A percentile compares a stretch with the other conserved stretches of the same genome.
These are phyloP conservation scores for Kodamaea sp. DNA, from an alignment of 1,139 yeast genomes.

Conservation along the genomic window DNA sequence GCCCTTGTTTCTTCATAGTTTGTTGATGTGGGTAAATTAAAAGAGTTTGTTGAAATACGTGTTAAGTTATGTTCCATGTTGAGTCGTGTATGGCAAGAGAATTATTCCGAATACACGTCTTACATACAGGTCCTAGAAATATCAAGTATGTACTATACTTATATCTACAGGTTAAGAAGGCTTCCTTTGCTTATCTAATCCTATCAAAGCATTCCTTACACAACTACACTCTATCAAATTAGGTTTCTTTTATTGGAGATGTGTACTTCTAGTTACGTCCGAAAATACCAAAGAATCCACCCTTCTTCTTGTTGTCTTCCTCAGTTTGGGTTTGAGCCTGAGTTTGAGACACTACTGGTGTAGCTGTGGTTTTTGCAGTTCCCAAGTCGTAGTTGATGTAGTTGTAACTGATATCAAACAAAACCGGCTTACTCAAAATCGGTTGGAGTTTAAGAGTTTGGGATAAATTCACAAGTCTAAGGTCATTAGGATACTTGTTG, in stretches of 20 bases:
- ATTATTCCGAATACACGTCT: no score
- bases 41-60: no score
- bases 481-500: constrained; percentile 43
- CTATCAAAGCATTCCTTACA: no score
- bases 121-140: no score
- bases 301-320: constrained; percentile 29
- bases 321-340: constrained; percentile 17
- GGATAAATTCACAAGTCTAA: constrained; percentile 50
- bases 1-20: constrained; percentile 20
- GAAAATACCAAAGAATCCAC: constrained; percentile 49
- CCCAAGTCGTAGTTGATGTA: constrained; percentile 56
- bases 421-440: constrained; percentile 78
- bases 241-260: no score
- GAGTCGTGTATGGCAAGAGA: no score
- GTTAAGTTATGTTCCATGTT: no score
- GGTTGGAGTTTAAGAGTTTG: constrained; percentile 48
- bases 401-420: constrained; percentile 86
- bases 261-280: constrained; percentile 19
- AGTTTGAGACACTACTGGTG: constrained; percentile 9
- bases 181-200: no score
- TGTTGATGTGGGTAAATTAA: no score
- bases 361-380: constrained; percentile 11
- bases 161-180: no score
- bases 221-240: no score
- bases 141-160: no score